A percentile compares a stretch with the other conserved stretches of the same genome.
These are phyloP conservation scores for Diospyros kaki DNA, from an alignment of 148 eudicot genomes.

Conservation along the genomic window DNA sequence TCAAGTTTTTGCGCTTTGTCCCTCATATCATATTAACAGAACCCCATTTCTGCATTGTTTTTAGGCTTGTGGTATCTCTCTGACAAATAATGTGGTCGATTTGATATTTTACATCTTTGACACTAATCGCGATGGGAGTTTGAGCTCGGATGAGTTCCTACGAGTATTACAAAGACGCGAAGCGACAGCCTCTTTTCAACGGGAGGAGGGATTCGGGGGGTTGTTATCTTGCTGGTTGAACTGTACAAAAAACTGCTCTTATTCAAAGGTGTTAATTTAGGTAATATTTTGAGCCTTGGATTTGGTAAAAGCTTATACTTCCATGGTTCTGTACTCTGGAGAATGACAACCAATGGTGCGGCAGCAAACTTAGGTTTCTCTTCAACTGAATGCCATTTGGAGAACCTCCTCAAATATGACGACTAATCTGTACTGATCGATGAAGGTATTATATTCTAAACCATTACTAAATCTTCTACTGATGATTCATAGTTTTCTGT, in stretches of 20 bases:
- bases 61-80: slow-evolving; percentile 77
- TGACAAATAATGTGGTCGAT: slow-evolving; percentile 61
- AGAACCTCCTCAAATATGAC: not conserved
- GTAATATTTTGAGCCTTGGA: not conserved
- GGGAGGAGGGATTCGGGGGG: slow-evolving; percentile 40
- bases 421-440: not conserved
- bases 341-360: not conserved
- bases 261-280: slow-evolving; percentile 17
- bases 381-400: not conserved
- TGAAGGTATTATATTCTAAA: not conserved
- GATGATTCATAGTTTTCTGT: not conserved
- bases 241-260: slow-evolving; percentile 47
- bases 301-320: not conserved
- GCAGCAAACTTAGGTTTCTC: not conserved
- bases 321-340: not conserved
- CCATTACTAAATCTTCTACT: not conserved
- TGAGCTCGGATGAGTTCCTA: slow-evolving; percentile 80
- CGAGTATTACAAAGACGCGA: slow-evolving; percentile 67
- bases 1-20: not conserved
- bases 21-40: not conserved
- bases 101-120: slow-evolving; percentile 75
- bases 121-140: slow-evolving; percentile 62
- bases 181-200: slow-evolving; percentile 28
- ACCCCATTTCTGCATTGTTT: not conserved
- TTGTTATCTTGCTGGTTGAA: slow-evolving; percentile 61